A percentile compares a stretch with the other conserved stretches of the same genome.
These are phyloP conservation scores for Flaveria bidentis DNA, from an alignment of 129 eudicot species.

Conservation along the genomic window DNA sequence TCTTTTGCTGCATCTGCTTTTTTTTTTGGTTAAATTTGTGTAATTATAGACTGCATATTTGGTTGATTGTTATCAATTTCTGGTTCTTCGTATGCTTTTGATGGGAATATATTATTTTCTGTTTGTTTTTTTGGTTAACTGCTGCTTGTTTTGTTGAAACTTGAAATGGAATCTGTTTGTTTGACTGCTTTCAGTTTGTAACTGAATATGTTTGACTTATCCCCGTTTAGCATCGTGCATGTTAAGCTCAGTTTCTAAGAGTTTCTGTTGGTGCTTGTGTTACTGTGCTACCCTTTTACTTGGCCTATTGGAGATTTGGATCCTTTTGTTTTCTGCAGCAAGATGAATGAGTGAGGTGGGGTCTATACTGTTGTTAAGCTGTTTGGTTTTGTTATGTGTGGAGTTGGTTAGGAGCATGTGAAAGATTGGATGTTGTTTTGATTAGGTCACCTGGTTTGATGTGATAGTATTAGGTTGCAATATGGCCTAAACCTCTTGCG, in stretches of 20 bases:
- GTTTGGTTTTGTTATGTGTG: constrained; percentile 9
- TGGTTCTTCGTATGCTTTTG: too few relatives aligned
- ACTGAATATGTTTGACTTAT: not conserved
- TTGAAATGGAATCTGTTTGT: too few relatives aligned
- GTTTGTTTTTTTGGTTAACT: not conserved
- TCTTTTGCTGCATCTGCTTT: too few relatives aligned
- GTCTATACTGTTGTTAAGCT: not conserved
- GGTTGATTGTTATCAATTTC: too few relatives aligned
- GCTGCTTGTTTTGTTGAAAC: too few relatives aligned
- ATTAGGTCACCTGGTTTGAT: constrained; percentile 16
- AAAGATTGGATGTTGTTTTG: constrained; percentile 8
- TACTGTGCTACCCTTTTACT: not conserved
- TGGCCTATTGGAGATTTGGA: not conserved
- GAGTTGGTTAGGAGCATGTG: constrained; percentile 5
- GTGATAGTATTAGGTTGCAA: constrained; percentile 20
- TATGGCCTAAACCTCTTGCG: not conserved
- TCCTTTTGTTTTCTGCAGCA: not conserved
- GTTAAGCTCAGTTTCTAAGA: not conserved
- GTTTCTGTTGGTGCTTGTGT: not conserved
- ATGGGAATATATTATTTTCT: not conserved
- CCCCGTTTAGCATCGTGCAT: not conserved
- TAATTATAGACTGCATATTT: not conserved
- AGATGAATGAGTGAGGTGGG: constrained; percentile 4
- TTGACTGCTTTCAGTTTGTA: too few relatives aligned
- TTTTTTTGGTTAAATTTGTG: too few relatives aligned